Conservation (phyloP, 2,329 filamentous ascomycete species). For the Conoideocrella luteorostrata region DNA sequence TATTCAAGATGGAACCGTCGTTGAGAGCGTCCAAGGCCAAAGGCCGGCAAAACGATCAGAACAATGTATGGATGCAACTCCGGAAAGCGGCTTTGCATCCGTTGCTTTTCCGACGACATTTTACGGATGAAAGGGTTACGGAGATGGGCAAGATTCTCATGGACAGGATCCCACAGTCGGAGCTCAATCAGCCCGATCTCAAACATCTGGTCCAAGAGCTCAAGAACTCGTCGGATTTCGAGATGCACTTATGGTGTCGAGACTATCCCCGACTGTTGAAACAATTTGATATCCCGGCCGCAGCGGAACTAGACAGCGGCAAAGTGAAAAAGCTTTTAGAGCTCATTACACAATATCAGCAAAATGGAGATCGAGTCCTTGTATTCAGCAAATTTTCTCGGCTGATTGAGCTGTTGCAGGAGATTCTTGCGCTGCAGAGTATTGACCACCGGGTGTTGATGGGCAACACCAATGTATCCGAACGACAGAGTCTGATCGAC, state of each 20-base stretch:
- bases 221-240: conserved; percentile 54
- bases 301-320: conserved; percentile 58
- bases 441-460: conserved; percentile 83
- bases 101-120: conserved; percentile 76
- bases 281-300: conserved; percentile 46
- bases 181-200: conserved; percentile 45
- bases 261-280: conserved; percentile 48
- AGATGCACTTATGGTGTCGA: conserved; percentile 59
- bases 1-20: conserved; percentile 58
- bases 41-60: conserved; percentile 46
- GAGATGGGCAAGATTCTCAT: conserved; percentile 75
- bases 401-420: conserved; percentile 82
- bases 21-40: conserved; percentile 42
- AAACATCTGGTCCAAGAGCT: conserved; percentile 50
- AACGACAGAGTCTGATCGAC: conserved; percentile 83
- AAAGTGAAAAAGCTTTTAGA: conserved; percentile 79
- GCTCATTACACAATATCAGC: conserved; percentile 65
- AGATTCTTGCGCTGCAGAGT: conserved; percentile 65
- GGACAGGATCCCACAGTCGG: conserved; percentile 54
- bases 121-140: conserved; percentile 65
- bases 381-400: conserved; percentile 93
- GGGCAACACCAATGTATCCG: conserved; percentile 72
- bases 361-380: conserved; percentile 77
- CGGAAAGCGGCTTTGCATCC: conserved; percentile 91
- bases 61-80: conserved; percentile 81